A percentile compares a stretch with the other conserved stretches of the same genome.
Evolutionary conservation across 257 asterid genomes (phyloP).

Genomic region (Solanum etuberosum): DNA sequence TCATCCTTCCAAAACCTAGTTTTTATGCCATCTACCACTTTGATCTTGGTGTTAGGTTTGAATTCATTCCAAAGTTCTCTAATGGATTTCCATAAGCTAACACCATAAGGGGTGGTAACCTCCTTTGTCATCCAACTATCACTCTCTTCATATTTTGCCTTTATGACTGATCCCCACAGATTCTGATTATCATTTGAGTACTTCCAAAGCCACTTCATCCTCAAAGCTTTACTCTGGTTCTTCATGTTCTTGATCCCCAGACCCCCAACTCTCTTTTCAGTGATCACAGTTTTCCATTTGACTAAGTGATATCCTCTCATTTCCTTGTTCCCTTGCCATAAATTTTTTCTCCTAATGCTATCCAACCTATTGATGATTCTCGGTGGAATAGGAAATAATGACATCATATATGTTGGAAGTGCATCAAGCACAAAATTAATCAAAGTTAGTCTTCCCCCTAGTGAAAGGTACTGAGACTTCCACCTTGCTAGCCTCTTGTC

Average conservation of each 20-base stretch:
- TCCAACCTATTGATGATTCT: not conserved
- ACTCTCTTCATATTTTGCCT: not conserved
- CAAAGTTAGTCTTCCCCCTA: not conserved
- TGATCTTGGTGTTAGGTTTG: not conserved
- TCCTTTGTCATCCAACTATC: not conserved
- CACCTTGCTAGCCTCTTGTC: not conserved
- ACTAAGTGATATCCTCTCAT: not conserved
- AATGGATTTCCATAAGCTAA: not conserved
- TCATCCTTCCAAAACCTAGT: not conserved
- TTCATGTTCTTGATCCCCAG: not conserved
- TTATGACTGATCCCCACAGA: not conserved
- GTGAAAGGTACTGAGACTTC: not conserved
- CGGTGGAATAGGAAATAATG: not conserved
- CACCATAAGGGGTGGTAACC: not conserved
- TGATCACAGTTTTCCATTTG: not conserved
- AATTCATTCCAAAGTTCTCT: not conserved
- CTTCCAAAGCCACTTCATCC: not conserved
- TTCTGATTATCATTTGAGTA: not conserved
- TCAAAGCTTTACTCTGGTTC: not conserved
- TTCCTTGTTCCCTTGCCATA: not conserved
- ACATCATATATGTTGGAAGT: not conserved
- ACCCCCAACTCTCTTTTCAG: not conserved
- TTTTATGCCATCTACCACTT: not conserved
- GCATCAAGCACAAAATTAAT: not conserved
- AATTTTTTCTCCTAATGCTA: not conserved